Base-by-base conservation (phyloP, 2,329 filamentous ascomycete species). In the Calonectria pauciramosa region DNA sequence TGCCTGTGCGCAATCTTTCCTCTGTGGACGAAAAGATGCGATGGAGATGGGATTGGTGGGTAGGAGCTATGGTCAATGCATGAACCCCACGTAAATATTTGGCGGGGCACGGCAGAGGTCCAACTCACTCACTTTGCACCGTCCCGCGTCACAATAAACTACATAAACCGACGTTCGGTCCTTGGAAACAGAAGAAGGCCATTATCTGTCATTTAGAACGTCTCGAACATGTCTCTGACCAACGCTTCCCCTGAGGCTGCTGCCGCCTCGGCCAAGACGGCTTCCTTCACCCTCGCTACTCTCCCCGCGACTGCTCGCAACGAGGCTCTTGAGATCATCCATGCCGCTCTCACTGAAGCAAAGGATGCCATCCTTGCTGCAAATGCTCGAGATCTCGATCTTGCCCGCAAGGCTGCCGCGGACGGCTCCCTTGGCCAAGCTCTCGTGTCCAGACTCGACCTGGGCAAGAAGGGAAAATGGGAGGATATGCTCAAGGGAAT, bases 401-500 rank as follows among this genome's bases (percentile, higher is more conserved):
- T 90, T 59, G 97, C 97, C 4, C 91, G 90, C 51, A 89, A 91
- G 80, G 94, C 95, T 64, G 95, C 94, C 26, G 91, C 92, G 20
- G 91, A 93, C 81, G 96, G 96, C 51, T 88, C 92, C 63, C 87
- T 99, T 65, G 96, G 93, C 84, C 90, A 94, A 81, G 97, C 95
- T 82, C 90, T 99, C 30, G 91, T 98, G 38, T 97, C 97, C 81
- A 91, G 97, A 71, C 90, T 99, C 75, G 96, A 99, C 85, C 88
- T 99, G 64, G 93, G 92, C 64, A 94, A 94, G 84, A 91, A 92
- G 82, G 96, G 96, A 73, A 99, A 99, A 87, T 99, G 94, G 89
- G 96, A 98, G 82, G 97, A 99, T 83, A 99, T 99, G 97, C 89
- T 99, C 77, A 94, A 96, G 87, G 97, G 97, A 32, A 97, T 99